A percentile compares a stretch with the other conserved stretches of the same genome.
Evolutionary conservation across 2,329 filamentous ascomycete genomes (phyloP).

Genomic region (Helicocarpus griseus): DNA sequence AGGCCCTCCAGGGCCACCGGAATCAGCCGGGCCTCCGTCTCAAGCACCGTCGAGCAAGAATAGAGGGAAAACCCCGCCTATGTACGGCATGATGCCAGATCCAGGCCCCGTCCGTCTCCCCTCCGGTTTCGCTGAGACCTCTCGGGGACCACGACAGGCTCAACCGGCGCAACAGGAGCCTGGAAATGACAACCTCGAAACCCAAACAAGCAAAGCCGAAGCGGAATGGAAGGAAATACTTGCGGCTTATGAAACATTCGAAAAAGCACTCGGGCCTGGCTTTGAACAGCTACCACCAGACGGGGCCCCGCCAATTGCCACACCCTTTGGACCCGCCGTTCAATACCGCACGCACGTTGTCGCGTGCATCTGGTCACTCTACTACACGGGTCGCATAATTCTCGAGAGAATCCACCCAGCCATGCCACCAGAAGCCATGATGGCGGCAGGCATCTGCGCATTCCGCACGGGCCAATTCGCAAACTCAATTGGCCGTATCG

Average conservation of each 20-base stretch:
- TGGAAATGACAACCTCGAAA: slow-evolving; percentile 45
- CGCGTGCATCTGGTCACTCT: slow-evolving; percentile 77
- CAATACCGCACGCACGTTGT: slow-evolving; percentile 83
- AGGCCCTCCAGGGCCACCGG: slow-evolving; percentile 10
- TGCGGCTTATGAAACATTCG: slow-evolving; percentile 34
- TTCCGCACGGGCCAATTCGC: slow-evolving; percentile 61
- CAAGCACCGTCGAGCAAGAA: slow-evolving; percentile 4
- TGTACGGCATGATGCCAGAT: slow-evolving; percentile 41
- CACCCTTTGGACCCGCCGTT: slow-evolving; percentile 73
- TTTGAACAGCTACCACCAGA: slow-evolving; percentile 69
- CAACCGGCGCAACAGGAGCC: slow-evolving; percentile 16
- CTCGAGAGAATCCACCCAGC: slow-evolving; percentile 73
- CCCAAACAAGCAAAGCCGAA: slow-evolving; percentile 58
- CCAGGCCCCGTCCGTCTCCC: slow-evolving; percentile 35
- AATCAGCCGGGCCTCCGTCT: slow-evolving; percentile 13
- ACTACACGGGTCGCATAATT: slow-evolving; percentile 74
- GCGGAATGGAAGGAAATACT: slow-evolving; percentile 59
- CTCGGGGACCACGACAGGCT: slow-evolving; percentile 13
- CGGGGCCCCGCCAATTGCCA: slow-evolving; percentile 48
- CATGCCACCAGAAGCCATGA: slow-evolving; percentile 86
- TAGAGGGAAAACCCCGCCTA: slow-evolving; percentile 24
- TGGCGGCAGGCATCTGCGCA: slow-evolving; percentile 71
- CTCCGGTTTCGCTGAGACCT: slow-evolving; percentile 44
- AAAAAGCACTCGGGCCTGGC: slow-evolving; percentile 41
- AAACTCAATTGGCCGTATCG: slow-evolving; percentile 67